These are phyloP conservation scores for Aspergillus flavus DNA, from an alignment of 2,329 filamentous ascomycete species.

Conservation along the genomic window DNA sequence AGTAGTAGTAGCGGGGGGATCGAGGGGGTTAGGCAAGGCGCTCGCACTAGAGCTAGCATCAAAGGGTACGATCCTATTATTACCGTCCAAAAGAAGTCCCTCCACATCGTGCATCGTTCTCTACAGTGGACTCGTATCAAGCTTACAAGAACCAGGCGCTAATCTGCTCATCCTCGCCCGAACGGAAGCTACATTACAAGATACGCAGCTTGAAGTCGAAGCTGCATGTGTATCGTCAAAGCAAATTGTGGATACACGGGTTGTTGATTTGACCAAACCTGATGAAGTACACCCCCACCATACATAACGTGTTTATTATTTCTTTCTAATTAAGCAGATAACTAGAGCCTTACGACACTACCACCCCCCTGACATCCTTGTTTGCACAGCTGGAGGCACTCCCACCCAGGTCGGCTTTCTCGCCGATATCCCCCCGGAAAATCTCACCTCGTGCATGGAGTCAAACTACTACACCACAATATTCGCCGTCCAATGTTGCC, in stretches of 20 bases:
- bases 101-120: neutral
- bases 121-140: neutral
- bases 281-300: neutral
- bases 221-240: constrained; percentile 4
- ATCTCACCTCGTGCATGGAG: constrained; percentile 17
- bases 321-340: neutral
- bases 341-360: constrained; percentile 1
- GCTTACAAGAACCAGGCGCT: constrained; percentile 3
- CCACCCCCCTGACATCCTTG: constrained; percentile 16
- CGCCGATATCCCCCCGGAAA: constrained; percentile 15
- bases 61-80: neutral
- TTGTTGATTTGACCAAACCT: constrained; percentile 7
- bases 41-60: constrained; percentile 8
- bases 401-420: constrained; percentile 22
- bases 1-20: constrained; percentile 10
- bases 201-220: constrained; percentile 6
- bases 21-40: constrained; percentile 9
- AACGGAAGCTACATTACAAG: neutral
- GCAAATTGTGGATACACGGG: constrained; percentile 7
- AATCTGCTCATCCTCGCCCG: constrained; percentile 10
- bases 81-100: too few species aligned
- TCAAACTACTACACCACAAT: constrained; percentile 14
- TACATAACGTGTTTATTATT: neutral
- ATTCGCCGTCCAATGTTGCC: constrained; percentile 12
- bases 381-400: constrained; percentile 22